Base-by-base conservation (phyloP, 2,329 filamentous ascomycete genomes). In the Sphaceloma murrayae region DNA sequence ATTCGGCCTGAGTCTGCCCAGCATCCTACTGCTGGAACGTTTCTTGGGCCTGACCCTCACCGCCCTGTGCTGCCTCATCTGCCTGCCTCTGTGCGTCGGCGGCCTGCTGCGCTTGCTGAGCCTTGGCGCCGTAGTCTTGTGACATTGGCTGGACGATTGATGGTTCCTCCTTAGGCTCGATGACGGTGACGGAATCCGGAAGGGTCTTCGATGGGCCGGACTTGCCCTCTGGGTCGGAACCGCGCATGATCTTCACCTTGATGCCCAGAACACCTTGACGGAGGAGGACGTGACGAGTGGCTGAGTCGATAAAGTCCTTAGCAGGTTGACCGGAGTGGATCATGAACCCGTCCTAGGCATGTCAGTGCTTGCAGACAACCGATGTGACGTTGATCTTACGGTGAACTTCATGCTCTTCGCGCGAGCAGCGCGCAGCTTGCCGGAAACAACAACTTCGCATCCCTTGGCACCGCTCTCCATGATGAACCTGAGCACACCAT, bases 401-500 rank as follows among this genome's bases (percentile, higher is more conserved):
- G 91, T 98, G 83, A 98, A 98, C 83, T 98, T 98, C 91, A 98
- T 98, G 75, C 79, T 86, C 86, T 98, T 98, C 73, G 91, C 91
- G 78, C 91, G 87, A 64, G 91, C 91, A 69, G 91, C 91, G 67
- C 91, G 83, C 62, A 98, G 85, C 82, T 98, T 98, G 71, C 91
- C 91, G 60, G 87, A 95, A 59, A 98, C 91, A 67, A 98, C 91
- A 57, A 98, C 91, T 77, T 98, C 91, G 70, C 91, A 98, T 72
- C 91, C 91, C 85, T 98, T 98, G 72, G 91, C 91, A 66, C 91
- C 91, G 60, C 78, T 85, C 85, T 98, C 91, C 91, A 98, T 98
- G 75, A 98, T 98, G 79, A 98, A 98, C 67, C 89, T 58, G 65
- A 98, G 85, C 61, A 98, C 91, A 88, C 91, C 91, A 70, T 98